These are phyloP conservation scores for Haplosporangium sp. DNA, from an alignment of 371 early-diverging fungal genomes.

Conservation along the genomic window DNA sequence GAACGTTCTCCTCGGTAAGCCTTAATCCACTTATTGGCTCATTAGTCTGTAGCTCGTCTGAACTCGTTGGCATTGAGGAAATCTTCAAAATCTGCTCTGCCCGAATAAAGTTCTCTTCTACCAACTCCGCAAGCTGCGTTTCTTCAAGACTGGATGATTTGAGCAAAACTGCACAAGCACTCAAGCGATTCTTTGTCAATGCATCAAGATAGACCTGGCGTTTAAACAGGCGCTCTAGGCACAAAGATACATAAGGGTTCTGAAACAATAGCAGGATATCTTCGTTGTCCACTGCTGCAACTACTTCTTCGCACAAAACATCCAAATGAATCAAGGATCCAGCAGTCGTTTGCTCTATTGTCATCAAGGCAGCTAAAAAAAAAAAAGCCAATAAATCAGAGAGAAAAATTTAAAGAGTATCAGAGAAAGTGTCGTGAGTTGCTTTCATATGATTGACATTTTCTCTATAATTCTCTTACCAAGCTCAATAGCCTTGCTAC, in stretches of 20 bases:
- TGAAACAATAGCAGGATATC: slow-evolving; percentile 22
- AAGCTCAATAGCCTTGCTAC: slow-evolving; percentile 34
- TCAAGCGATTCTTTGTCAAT: slow-evolving; percentile 14
- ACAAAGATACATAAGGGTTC: slow-evolving; percentile 30
- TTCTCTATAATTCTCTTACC: slow-evolving; percentile 18
- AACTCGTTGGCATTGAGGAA: not conserved
- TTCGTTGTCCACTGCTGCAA: slow-evolving; percentile 7
- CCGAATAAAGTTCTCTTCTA: slow-evolving; percentile 13
- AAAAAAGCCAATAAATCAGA: not conserved
- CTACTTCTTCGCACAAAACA: slow-evolving; percentile 26
- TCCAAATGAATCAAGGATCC: slow-evolving; percentile 27
- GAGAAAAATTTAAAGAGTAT: not conserved
- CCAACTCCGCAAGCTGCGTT: not conserved
- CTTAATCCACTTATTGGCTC: not conserved
- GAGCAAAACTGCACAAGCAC: slow-evolving; percentile 23
- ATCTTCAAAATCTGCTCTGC: slow-evolving; percentile 11
- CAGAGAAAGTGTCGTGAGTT: not conserved
- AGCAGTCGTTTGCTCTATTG: slow-evolving; percentile 34
- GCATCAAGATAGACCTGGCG: slow-evolving; percentile 13
- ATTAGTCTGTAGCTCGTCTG: no score
- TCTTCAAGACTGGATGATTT: slow-evolving; percentile 9
- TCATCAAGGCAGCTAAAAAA: slow-evolving; percentile 33
- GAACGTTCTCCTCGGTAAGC: slow-evolving; percentile 10
- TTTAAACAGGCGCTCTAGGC: slow-evolving; percentile 33
- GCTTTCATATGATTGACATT: not conserved